A percentile compares a stretch with the other conserved stretches of the same genome.
Evolutionary conservation across 495 filamentous ascomycete genomes (phyloP).

Genomic region (Xylaria sp.): DNA sequence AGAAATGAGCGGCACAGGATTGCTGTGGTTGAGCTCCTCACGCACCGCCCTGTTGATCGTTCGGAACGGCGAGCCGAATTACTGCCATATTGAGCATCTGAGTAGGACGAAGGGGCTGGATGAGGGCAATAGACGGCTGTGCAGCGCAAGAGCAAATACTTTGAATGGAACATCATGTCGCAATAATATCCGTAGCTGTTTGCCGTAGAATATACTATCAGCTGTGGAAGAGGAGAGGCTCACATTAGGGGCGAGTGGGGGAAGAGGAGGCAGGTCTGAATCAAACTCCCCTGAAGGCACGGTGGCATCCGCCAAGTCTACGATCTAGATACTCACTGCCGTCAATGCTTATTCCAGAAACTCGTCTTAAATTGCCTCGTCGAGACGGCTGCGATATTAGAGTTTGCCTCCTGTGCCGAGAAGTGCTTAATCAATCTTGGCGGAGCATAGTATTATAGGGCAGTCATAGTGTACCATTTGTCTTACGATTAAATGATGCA

Average conservation of each 20-base stretch:
- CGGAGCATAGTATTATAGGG: not conserved
- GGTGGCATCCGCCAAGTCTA: not conserved
- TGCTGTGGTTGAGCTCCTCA: constrained; percentile 10
- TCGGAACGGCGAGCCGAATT: constrained; percentile 27
- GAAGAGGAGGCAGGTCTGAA: not conserved
- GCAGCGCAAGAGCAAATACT: not conserved
- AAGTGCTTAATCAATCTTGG: not conserved
- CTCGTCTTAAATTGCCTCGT: not conserved
- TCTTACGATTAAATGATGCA: constrained; percentile 2
- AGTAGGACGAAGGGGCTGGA: not conserved
- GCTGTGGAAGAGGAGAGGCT: not conserved
- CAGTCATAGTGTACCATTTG: not conserved
- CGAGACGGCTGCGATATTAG: not conserved
- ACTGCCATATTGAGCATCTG: not conserved
- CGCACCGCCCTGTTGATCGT: constrained; percentile 15
- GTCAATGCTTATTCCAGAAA: not conserved
- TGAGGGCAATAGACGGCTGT: not conserved
- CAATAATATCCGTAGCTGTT: not conserved
- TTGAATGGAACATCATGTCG: not conserved
- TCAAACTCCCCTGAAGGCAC: not conserved
- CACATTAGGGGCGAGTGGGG: not conserved
- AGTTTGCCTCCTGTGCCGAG: not conserved
- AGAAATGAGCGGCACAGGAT: constrained; percentile 11
- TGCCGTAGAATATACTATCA: not conserved
- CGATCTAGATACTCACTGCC: not conserved